phyloP scores from a whole-genome alignment of 345 rosid genomes.

The Rhizophora mangle region DNA sequence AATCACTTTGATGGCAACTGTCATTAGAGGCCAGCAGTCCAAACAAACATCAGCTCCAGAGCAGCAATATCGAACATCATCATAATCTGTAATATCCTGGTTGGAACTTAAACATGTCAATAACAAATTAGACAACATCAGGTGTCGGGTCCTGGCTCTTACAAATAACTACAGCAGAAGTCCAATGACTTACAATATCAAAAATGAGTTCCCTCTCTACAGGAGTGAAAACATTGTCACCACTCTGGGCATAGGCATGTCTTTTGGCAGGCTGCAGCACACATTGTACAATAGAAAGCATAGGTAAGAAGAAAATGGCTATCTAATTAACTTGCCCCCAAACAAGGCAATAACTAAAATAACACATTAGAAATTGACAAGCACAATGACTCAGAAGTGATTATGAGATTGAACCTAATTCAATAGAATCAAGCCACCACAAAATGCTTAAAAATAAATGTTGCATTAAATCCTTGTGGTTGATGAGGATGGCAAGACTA shows the following conservation, averaged over 20 bases:
- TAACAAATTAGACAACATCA: background rate
- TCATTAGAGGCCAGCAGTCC: constrained; percentile 93
- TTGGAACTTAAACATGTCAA: constrained; percentile 21
- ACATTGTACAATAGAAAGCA: background rate
- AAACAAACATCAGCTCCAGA: constrained; percentile 91
- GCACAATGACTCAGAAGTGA: background rate
- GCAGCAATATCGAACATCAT: constrained; percentile 90
- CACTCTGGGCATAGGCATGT: constrained; percentile 68
- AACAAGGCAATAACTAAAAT: background rate
- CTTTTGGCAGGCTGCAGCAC: constrained; percentile 70
- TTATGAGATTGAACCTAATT: background rate
- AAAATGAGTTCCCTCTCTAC: constrained; percentile 86
- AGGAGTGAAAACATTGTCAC: constrained; percentile 73
- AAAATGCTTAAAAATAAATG: background rate
- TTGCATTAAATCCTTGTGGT: background rate
- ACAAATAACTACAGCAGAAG: background rate
- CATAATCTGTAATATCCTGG: constrained; percentile 92
- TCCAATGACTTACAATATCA: constrained; percentile 64
- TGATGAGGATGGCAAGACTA: background rate
- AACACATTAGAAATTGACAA: background rate
- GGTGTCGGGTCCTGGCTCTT: background rate
- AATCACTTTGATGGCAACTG: constrained; percentile 79
- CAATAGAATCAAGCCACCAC: background rate
- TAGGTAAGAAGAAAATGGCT: background rate
- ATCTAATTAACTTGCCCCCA: background rate